These are phyloP conservation scores for Syzygium syzygioides DNA, from an alignment of 441 rosid species.

Conservation along the genomic window DNA sequence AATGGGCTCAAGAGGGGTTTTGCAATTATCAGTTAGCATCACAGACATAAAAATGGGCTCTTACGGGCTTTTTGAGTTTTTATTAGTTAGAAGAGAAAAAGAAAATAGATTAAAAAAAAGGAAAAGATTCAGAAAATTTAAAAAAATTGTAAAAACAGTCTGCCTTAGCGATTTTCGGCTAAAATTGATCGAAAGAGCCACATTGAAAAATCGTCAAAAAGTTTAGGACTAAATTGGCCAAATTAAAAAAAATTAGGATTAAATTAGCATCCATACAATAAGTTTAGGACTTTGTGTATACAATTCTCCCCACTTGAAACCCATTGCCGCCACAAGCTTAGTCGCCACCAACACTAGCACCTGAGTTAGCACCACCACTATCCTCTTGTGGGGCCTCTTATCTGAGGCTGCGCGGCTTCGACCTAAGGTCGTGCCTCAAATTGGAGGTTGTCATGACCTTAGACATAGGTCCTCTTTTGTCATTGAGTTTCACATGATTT, in stretches of 20 bases:
- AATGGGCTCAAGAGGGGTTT: background rate
- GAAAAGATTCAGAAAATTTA: background rate
- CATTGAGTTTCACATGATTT: background rate
- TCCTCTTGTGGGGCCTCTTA: background rate
- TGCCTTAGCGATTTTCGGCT: fast-evolving
- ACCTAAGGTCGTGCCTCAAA: background rate
- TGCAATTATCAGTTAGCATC: background rate
- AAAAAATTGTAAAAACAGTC: background rate
- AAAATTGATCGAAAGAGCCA: background rate
- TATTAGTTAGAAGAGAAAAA: background rate
- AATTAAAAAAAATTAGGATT: background rate
- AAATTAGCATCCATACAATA: fast-evolving
- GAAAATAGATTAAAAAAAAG: background rate
- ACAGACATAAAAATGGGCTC: background rate
- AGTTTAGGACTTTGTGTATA: background rate
- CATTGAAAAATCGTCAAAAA: fast-evolving
- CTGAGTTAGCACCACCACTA: background rate
- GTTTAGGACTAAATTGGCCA: background rate
- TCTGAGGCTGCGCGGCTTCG: fast-evolving
- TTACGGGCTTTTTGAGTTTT: background rate
- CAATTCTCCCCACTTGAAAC: background rate
- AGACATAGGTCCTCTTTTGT: background rate
- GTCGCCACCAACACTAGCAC: background rate
- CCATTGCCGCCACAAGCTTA: background rate
- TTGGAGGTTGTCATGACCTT: background rate